Conservation (phyloP, 2,329 filamentous ascomycete genomes). For the Aspergillus novoparasiticus region DNA sequence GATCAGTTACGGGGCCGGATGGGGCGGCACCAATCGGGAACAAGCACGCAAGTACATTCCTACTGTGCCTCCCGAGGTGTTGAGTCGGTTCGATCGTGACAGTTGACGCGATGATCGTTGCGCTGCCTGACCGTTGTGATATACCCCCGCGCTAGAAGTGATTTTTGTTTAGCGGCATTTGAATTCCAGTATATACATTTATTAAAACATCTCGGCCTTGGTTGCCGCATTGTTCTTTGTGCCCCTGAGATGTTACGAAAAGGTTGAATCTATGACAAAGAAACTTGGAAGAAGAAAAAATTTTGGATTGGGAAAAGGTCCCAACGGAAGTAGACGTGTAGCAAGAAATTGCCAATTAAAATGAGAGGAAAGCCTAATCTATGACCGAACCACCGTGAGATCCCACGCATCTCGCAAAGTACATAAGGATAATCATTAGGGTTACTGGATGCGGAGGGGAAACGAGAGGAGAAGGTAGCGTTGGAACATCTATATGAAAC, state of each 20-base stretch:
- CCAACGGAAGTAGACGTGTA: not conserved
- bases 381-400: not conserved
- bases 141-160: conserved; percentile 9
- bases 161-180: conserved; percentile 3
- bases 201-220: not conserved
- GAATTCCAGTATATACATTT: conserved; percentile 18
- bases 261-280: not conserved
- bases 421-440: conserved; percentile 21
- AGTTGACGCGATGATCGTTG: conserved; percentile 16
- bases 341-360: not conserved
- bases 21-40: conserved; percentile 89
- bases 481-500: conserved; percentile 3
- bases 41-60: conserved; percentile 94
- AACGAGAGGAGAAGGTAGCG: not conserved
- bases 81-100: conserved; percentile 76
- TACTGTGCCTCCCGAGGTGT: conserved; percentile 88
- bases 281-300: not conserved
- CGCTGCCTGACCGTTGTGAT: conserved; percentile 6
- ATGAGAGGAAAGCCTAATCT: not conserved
- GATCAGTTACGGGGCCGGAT: conserved; percentile 89
- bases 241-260: not conserved
- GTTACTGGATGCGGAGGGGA: conserved; percentile 16
- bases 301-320: not conserved
- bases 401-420: not conserved
- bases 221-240: not conserved